Evolutionary conservation across 2,329 filamentous ascomycete genomes (phyloP).

Genomic region (Fusarium protoensiforme): DNA sequence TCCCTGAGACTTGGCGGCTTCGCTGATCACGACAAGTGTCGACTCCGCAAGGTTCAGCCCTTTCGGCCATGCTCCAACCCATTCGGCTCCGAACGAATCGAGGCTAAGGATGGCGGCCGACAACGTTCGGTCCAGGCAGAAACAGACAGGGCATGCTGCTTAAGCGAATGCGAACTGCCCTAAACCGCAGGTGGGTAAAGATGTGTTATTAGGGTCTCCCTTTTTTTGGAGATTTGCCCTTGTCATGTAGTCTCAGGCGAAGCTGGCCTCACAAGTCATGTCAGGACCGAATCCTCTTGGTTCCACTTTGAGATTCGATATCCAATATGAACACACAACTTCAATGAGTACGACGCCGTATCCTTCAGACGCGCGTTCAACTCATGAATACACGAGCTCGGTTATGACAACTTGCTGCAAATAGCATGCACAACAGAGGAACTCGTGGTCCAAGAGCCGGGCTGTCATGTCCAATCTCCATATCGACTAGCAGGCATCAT

Average conservation of each 20-base stretch:
- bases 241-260: slow-evolving; percentile 19
- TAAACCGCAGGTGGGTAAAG: background rate
- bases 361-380: background rate
- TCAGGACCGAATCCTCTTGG: background rate
- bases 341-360: background rate
- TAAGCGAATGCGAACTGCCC: background rate
- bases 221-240: slow-evolving; percentile 16
- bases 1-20: slow-evolving; percentile 5
- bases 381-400: too few species aligned
- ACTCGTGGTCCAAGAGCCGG: background rate
- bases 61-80: background rate
- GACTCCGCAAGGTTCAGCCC: slow-evolving; percentile 8
- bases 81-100: slow-evolving; percentile 25
- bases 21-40: slow-evolving; percentile 3
- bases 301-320: background rate
- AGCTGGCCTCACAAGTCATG: slow-evolving; percentile 24
- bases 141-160: slow-evolving; percentile 6
- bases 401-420: background rate
- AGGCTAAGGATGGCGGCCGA: slow-evolving; percentile 21
- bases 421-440: background rate
- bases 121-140: background rate
- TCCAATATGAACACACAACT: background rate
- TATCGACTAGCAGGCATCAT: background rate
- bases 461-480: background rate
- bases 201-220: background rate